Evolutionary conservation across 345 rosid genomes (phyloP).

Genomic region (Theobroma cacao): DNA sequence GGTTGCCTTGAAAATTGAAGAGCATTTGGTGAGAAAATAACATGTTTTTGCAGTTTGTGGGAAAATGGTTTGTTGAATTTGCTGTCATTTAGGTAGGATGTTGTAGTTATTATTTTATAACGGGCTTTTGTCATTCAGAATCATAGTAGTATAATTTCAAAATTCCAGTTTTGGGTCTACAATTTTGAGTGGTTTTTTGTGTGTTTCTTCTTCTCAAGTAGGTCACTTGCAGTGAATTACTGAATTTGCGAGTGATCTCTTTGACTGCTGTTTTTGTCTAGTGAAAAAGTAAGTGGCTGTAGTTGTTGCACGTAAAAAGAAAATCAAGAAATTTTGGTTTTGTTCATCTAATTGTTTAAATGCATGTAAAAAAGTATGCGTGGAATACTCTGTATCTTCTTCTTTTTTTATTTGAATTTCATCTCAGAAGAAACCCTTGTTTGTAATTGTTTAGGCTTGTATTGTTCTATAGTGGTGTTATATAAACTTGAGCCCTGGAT

Average conservation of each 20-base stretch:
- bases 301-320: neutral
- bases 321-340: neutral
- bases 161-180: neutral
- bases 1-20: conserved; percentile 12
- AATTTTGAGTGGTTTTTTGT: neutral
- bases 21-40: neutral
- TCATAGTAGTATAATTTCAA: neutral
- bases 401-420: neutral
- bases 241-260: neutral
- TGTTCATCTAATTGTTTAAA: neutral
- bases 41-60: neutral
- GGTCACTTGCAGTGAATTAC: neutral
- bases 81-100: neutral
- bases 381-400: neutral
- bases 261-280: neutral
- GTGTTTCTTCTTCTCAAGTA: neutral
- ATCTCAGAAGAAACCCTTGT: neutral
- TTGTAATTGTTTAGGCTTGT: neutral
- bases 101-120: neutral
- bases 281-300: neutral
- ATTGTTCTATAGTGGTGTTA: neutral
- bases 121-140: neutral
- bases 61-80: neutral
- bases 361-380: neutral
- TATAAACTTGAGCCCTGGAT: neutral